Conservation (phyloP, 2,329 filamentous ascomycete species). For the Neofusicoccum parvum region DNA sequence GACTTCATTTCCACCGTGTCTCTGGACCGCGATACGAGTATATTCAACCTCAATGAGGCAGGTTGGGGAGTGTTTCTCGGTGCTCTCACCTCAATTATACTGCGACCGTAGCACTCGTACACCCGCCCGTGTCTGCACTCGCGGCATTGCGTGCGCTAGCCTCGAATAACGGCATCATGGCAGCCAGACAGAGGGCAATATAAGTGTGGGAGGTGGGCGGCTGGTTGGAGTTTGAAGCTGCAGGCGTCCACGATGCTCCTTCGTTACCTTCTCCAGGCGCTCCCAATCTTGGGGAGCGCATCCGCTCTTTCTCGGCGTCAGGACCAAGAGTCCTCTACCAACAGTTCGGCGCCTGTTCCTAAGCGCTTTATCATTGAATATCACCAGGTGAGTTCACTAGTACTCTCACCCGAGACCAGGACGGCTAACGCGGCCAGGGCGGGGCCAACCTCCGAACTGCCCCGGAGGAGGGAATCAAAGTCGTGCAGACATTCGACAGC, state of each 20-base stretch:
- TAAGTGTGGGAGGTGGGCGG: neutral
- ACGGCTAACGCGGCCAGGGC: neutral
- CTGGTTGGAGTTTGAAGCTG: neutral
- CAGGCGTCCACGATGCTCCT: neutral
- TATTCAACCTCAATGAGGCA: neutral
- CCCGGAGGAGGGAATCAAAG: neutral
- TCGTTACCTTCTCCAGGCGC: neutral
- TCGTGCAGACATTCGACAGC: constrained; percentile 7
- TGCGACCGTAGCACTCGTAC: neutral
- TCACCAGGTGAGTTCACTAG: neutral
- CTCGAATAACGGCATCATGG: neutral
- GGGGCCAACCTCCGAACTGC: neutral
- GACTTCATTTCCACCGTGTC: neutral
- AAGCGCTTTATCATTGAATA: constrained; percentile 6
- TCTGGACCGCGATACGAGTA: neutral
- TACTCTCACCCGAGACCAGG: too few species aligned
- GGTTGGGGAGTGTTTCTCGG: neutral
- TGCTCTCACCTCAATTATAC: neutral
- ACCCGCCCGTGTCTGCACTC: neutral
- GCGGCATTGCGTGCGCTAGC: neutral
- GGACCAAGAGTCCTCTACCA: neutral
- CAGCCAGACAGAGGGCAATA: neutral
- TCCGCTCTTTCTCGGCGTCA: neutral
- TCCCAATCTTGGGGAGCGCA: neutral
- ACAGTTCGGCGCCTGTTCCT: neutral